phyloP scores from a whole-genome alignment of 2,329 filamentous ascomycete species.

The Elsinoe australis region DNA sequence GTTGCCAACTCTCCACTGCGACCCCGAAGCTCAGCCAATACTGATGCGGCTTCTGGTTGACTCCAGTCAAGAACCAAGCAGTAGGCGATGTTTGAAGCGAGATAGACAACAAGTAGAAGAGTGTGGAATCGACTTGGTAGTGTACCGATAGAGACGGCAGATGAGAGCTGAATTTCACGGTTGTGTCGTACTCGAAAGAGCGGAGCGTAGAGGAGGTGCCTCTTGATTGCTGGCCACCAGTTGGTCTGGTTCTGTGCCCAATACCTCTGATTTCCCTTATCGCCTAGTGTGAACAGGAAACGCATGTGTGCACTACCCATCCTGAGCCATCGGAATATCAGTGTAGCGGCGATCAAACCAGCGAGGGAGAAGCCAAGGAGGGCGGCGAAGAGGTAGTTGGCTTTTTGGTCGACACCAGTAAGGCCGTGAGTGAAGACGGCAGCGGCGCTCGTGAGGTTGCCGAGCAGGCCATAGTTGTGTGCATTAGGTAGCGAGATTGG shows the following conservation, averaged over 20 bases:
- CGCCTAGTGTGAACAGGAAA: constrained; percentile 39
- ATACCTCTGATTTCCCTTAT: constrained; percentile 37
- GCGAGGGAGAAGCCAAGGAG: constrained; percentile 34
- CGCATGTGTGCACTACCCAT: constrained; percentile 40
- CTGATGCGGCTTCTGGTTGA: constrained; percentile 40
- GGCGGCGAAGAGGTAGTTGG: constrained; percentile 43
- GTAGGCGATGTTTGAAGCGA: constrained; percentile 69
- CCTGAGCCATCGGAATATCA: constrained; percentile 36
- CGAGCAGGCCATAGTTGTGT: constrained; percentile 19
- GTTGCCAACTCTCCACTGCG: constrained; percentile 75
- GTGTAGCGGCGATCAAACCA: constrained; percentile 31
- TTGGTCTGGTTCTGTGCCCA: constrained; percentile 40
- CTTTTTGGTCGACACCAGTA: constrained; percentile 40
- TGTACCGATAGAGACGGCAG: constrained; percentile 64
- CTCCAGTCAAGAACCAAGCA: constrained; percentile 60
- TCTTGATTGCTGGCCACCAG: constrained; percentile 53
- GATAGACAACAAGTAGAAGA: constrained; percentile 58
- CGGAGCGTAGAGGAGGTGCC: constrained; percentile 61
- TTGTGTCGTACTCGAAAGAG: constrained; percentile 70
- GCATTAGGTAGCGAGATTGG: constrained; percentile 1
- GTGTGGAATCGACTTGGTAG: constrained; percentile 73
- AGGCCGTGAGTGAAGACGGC: constrained; percentile 37
- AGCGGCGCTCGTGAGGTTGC: constrained; percentile 18
- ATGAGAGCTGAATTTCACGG: constrained; percentile 60
- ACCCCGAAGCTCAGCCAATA: constrained; percentile 76